Conservation (phyloP, 2,329 filamentous ascomycete species). For the Hymenoscyphus repandus region DNA sequence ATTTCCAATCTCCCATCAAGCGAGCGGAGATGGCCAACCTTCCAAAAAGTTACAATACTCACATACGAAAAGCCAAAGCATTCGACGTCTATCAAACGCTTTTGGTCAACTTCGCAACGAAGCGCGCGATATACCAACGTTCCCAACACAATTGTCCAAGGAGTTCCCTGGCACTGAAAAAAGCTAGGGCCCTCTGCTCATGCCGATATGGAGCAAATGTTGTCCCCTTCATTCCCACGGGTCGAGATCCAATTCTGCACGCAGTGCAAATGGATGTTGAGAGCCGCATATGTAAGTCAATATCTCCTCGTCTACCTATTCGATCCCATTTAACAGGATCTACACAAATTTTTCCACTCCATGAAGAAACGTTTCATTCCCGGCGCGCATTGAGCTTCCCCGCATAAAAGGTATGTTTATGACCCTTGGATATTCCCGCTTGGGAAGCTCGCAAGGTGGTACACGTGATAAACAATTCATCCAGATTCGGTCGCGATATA, state of each 20-base stretch:
- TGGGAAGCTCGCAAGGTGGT: background rate
- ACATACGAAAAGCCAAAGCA: background rate
- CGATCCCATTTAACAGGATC: background rate
- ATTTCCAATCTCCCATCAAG: background rate
- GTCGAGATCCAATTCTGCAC: constrained; percentile 90
- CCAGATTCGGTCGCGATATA: background rate
- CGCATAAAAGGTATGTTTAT: background rate
- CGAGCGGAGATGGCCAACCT: constrained; percentile 3
- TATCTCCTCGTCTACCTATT: background rate
- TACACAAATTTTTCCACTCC: no score
- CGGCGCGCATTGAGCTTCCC: background rate
- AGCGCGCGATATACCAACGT: background rate
- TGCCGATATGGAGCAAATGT: background rate
- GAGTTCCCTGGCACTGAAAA: background rate
- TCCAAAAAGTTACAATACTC: background rate
- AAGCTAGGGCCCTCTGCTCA: background rate
- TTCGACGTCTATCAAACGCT: background rate
- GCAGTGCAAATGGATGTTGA: constrained; percentile 83
- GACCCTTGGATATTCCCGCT: no score
- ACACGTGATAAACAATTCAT: constrained; percentile 4
- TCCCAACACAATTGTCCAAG: background rate
- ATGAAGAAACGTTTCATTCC: background rate
- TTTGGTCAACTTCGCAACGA: background rate
- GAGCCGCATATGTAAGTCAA: constrained; percentile 71
- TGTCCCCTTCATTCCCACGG: constrained; percentile 51